Conservation (phyloP, 2,329 filamentous ascomycete genomes). For the Lasiodiplodia citricola region DNA sequence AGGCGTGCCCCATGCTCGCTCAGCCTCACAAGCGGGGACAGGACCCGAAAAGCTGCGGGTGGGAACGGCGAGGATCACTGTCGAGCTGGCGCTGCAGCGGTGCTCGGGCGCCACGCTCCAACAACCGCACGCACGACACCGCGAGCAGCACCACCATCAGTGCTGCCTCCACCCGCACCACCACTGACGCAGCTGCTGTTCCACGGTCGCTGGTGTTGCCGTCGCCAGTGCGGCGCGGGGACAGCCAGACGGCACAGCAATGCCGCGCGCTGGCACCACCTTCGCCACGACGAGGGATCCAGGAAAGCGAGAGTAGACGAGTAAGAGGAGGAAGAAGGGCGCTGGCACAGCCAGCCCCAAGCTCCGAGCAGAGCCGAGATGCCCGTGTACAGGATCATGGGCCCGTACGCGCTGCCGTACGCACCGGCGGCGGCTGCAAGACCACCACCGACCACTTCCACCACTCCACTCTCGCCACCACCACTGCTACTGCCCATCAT, state of each 20-base stretch:
- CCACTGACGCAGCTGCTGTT: conserved; percentile 1
- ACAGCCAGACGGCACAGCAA: background rate
- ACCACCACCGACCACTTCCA: conserved; percentile 28
- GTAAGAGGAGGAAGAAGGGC: background rate
- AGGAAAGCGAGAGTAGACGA: background rate
- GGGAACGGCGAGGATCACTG: background rate
- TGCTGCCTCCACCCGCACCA: background rate
- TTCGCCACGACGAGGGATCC: conserved; percentile 1
- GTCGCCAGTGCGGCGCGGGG: background rate
- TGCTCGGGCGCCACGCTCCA: conserved; percentile 11
- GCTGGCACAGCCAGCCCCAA: conserved; percentile 22
- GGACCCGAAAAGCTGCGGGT: background rate
- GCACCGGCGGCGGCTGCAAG: background rate
- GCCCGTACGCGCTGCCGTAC: conserved; percentile 45
- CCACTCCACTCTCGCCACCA: conserved; percentile 23
- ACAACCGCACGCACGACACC: conserved; percentile 3
- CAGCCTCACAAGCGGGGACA: conserved; percentile 11
- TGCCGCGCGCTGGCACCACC: background rate
- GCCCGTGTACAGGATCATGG: conserved; percentile 45
- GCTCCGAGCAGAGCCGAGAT: conserved; percentile 34
- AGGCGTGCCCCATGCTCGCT: conserved; percentile 1
- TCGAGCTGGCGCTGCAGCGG: background rate
- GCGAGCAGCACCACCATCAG: background rate
- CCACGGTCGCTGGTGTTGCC: background rate
- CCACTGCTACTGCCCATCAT: conserved; percentile 25